Evolutionary conservation across 2,329 filamentous ascomycete genomes (phyloP).

Genomic region (Meredithiella fracta): DNA sequence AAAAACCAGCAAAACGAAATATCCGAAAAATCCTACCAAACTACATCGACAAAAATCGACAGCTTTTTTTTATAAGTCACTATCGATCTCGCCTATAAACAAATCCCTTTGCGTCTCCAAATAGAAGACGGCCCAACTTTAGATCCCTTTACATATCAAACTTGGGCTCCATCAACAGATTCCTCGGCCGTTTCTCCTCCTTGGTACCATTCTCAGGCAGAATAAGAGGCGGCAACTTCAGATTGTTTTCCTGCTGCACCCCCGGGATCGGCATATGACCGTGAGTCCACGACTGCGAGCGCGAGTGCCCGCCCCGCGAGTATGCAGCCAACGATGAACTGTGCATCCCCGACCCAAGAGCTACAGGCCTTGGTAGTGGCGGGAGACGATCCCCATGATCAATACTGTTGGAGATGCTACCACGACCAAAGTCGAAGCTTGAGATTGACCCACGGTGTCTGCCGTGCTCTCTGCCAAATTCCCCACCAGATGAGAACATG

Average conservation of each 20-base stretch:
- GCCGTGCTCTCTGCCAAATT: background rate
- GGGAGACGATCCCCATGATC: background rate
- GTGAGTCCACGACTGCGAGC: conserved; percentile 12
- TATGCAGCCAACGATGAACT: background rate
- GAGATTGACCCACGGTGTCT: conserved; percentile 12
- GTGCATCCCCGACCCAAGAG: background rate
- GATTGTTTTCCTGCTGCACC: background rate
- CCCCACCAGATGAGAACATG: background rate
- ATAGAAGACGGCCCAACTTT: too few relatives aligned
- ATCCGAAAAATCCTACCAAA: conserved; percentile 1
- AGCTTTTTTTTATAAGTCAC: background rate
- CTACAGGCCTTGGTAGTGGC: background rate
- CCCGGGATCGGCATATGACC: background rate
- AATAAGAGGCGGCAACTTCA: background rate
- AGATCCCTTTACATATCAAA: conserved; percentile 3
- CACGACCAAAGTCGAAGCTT: conserved; percentile 11
- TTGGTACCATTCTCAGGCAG: background rate
- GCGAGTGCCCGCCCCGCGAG: conserved; percentile 5
- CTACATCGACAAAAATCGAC: background rate
- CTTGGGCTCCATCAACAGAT: conserved; percentile 8
- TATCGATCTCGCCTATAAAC: background rate
- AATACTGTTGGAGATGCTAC: background rate
- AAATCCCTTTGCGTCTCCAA: background rate
- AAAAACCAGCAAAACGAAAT: background rate
- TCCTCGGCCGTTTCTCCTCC: conserved; percentile 2